Evolutionary conservation across 306 rosid species (phyloP).

Genomic region (Prunus mongolica): DNA sequence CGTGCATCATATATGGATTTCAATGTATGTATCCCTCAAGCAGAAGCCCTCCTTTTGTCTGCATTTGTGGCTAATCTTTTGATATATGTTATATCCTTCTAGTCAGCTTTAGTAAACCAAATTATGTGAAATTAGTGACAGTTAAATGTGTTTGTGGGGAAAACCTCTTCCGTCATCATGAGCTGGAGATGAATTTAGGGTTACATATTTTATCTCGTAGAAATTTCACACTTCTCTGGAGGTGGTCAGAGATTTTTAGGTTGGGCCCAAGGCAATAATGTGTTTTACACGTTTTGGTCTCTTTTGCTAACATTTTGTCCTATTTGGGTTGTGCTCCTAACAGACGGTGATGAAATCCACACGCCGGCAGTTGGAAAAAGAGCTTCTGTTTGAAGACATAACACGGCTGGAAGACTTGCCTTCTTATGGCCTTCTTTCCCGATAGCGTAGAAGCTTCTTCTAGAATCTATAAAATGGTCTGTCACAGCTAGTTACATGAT

Average conservation of each 20-base stretch:
- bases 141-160: background rate
- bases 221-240: background rate
- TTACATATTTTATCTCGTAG: background rate
- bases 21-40: slow-evolving; percentile 61
- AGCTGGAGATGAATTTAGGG: background rate
- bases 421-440: slow-evolving; percentile 72
- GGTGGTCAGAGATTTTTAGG: background rate
- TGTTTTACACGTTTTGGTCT: slow-evolving; percentile 1
- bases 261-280: background rate
- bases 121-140: background rate
- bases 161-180: background rate
- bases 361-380: slow-evolving; percentile 90
- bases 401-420: slow-evolving; percentile 82
- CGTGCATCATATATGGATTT: slow-evolving; percentile 99
- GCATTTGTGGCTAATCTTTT: background rate
- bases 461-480: slow-evolving; percentile 19
- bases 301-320: slow-evolving; percentile 15
- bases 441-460: slow-evolving; percentile 34
- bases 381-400: slow-evolving; percentile 73
- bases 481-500: slow-evolving; percentile 23
- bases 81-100: background rate
- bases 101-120: background rate
- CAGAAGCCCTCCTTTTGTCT: slow-evolving; percentile 1
- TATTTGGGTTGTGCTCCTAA: slow-evolving; percentile 16
- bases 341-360: slow-evolving; percentile 97